Evolutionary conservation across 352 stramenopile species (phyloP).

Genomic region (Pythium brassicae): DNA sequence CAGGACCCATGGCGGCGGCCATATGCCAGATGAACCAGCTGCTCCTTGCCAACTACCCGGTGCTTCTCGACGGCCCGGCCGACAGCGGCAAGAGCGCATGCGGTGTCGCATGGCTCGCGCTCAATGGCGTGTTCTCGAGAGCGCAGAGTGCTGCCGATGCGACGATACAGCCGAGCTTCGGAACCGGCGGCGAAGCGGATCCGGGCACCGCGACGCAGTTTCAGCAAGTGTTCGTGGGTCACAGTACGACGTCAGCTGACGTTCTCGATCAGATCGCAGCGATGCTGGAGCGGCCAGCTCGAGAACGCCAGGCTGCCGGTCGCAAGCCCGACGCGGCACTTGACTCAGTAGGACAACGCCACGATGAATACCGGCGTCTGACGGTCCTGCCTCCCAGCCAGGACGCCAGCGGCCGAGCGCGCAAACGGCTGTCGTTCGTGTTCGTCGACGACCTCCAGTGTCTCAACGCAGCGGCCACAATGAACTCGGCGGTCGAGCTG

Average conservation of each 20-base stretch:
- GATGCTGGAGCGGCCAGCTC: constrained; percentile 6
- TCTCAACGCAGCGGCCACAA: constrained; percentile 12
- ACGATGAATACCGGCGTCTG: not conserved
- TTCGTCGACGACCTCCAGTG: constrained; percentile 70
- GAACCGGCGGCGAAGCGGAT: not conserved
- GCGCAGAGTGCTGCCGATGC: constrained; percentile 10
- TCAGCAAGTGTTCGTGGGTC: constrained; percentile 14
- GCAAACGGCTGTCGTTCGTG: constrained; percentile 17
- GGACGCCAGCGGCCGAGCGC: not conserved
- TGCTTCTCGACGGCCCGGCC: constrained; percentile 30
- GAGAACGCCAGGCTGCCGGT: not conserved
- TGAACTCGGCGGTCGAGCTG: constrained; percentile 40
- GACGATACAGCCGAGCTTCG: not conserved
- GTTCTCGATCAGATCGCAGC: constrained; percentile 10
- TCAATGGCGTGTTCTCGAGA: constrained; percentile 35
- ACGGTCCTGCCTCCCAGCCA: not conserved
- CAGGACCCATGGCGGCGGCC: constrained; percentile 22
- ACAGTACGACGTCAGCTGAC: constrained; percentile 4
- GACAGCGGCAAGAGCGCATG: constrained; percentile 54
- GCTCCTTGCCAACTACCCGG: constrained; percentile 29
- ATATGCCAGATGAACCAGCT: constrained; percentile 48
- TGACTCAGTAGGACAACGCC: not conserved
- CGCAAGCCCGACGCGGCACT: not conserved
- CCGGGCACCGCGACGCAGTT: not conserved
- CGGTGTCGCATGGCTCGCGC: constrained; percentile 20